phyloP scores from a whole-genome alignment of 2,329 filamentous ascomycete genomes.

The Xylariaceae sp. region DNA sequence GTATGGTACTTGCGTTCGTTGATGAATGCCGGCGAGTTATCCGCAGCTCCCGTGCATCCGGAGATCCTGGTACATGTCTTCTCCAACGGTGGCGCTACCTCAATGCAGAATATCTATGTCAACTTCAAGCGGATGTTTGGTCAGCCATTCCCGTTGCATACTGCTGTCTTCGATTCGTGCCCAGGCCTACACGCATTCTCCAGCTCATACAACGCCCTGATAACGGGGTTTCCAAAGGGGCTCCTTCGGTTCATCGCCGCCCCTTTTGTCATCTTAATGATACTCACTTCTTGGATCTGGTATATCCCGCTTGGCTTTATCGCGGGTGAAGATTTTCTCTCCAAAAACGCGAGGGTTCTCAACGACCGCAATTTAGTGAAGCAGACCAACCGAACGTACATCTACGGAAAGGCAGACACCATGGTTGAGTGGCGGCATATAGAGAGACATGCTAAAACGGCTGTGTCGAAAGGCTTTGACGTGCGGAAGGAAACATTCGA shows the following conservation, averaged over 20 bases:
- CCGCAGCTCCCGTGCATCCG: constrained; percentile 33
- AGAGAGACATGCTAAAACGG: constrained; percentile 53
- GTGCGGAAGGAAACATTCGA: constrained; percentile 54
- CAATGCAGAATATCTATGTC: constrained; percentile 47
- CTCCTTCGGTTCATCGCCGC: constrained; percentile 37
- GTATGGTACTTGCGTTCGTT: constrained; percentile 47
- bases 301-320: constrained; percentile 40
- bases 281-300: constrained; percentile 42
- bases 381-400: constrained; percentile 55
- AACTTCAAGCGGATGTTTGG: constrained; percentile 40
- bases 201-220: constrained; percentile 48
- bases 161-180: constrained; percentile 54
- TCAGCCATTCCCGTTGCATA: constrained; percentile 48
- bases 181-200: constrained; percentile 52
- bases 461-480: constrained; percentile 46
- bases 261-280: constrained; percentile 44
- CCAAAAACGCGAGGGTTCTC: constrained; percentile 45
- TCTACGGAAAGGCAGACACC: constrained; percentile 56
- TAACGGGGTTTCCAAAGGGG: constrained; percentile 43
- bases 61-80: constrained; percentile 56
- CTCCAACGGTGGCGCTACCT: constrained; percentile 58
- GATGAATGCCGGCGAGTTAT: constrained; percentile 32
- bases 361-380: constrained; percentile 44
- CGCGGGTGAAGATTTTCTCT: constrained; percentile 41
- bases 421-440: constrained; percentile 55